Percentiles rank a stretch among this genome's conserved stretches.
These are phyloP conservation scores for Musa troglodytarum DNA, from an alignment of 176 grass and related monocot genomes.

Conservation along the genomic window DNA sequence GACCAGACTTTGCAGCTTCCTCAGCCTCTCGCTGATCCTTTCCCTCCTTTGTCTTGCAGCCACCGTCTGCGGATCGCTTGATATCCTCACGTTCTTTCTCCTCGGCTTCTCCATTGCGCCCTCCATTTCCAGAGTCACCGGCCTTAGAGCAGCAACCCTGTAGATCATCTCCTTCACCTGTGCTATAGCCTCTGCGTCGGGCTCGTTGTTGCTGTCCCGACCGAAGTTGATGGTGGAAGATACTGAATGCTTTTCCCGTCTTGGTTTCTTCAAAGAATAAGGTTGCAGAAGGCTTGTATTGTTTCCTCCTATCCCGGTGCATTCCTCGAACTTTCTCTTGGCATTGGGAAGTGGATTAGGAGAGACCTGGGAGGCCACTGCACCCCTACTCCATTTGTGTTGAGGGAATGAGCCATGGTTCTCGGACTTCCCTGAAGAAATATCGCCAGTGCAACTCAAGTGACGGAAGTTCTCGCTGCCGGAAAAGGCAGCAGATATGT, in stretches of 20 bases:
- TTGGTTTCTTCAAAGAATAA: too few relatives aligned
- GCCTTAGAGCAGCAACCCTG: neutral
- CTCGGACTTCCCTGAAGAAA: neutral
- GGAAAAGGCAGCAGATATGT: neutral
- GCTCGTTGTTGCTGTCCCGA: neutral
- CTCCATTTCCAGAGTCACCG: neutral
- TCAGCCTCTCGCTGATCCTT: neutral
- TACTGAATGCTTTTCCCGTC: neutral
- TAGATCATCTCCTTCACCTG: neutral
- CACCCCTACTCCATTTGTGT: too few relatives aligned
- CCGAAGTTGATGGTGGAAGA: neutral
- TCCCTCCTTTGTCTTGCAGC: neutral
- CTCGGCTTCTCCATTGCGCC: neutral
- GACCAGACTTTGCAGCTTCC: neutral
- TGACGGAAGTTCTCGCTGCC: neutral
- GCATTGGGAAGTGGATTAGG: too few relatives aligned
- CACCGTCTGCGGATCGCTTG: neutral
- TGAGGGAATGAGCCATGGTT: too few relatives aligned
- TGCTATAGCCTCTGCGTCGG: neutral
- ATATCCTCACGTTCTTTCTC: neutral
- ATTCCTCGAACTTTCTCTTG: too few relatives aligned
- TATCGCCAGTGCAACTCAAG: conserved; percentile 4
- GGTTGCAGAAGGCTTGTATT: too few relatives aligned
- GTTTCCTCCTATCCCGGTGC: too few relatives aligned
- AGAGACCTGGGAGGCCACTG: too few relatives aligned